phyloP scores from a whole-genome alignment of 2,329 filamentous ascomycete species.

The Purpureocillium lavendulum region DNA sequence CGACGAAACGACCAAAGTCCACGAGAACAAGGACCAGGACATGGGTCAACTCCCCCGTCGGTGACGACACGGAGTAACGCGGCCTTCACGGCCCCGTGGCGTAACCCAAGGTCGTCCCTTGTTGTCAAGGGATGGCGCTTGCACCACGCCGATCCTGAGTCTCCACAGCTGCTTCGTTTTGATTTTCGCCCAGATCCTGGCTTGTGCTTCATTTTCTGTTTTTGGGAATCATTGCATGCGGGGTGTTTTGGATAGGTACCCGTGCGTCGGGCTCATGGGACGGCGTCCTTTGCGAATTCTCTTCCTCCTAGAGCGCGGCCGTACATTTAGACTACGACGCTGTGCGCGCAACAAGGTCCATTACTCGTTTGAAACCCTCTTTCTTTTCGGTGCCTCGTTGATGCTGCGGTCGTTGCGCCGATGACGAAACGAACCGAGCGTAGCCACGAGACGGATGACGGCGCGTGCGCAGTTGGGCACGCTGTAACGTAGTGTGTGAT shows the following conservation, averaged over 20 bases:
- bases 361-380: not conserved
- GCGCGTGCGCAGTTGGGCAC: no score
- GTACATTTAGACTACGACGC: not conserved
- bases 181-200: not conserved
- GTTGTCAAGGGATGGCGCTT: no score
- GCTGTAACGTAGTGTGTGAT: no score
- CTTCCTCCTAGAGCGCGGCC: slow-evolving; percentile 6
- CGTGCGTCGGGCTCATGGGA: slow-evolving; percentile 2
- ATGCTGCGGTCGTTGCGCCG: no score
- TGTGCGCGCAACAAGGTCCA: not conserved
- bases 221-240: slow-evolving; percentile 8
- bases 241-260: slow-evolving; percentile 1
- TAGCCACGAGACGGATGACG: no score
- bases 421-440: no score
- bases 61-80: slow-evolving; percentile 25
- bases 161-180: slow-evolving; percentile 5
- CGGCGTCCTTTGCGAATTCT: slow-evolving; percentile 12
- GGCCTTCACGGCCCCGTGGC: no score
- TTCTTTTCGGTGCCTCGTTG: no score
- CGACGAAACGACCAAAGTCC: slow-evolving; percentile 20
- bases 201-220: slow-evolving; percentile 5
- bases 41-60: slow-evolving; percentile 25
- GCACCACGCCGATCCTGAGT: not conserved
- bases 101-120: no score
- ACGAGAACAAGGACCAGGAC: slow-evolving; percentile 15